Base-by-base conservation (phyloP, 345 rosid genomes). In the Aegle marmelos region DNA sequence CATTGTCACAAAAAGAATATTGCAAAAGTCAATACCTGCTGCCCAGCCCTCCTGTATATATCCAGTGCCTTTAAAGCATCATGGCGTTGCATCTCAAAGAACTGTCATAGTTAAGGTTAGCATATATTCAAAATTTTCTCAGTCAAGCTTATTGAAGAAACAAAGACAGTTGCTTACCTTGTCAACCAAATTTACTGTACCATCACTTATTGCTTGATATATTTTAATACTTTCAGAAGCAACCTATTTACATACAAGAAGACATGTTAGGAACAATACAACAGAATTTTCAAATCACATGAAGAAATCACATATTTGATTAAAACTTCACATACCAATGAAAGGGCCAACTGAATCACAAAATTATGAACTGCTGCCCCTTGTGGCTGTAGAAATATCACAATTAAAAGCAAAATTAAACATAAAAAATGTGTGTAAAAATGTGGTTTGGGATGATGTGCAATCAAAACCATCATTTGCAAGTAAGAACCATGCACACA, bases 21-120 rank as follows among this genome's bases (percentile, higher is more conserved):
- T 74, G 62, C 65, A 67, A 63, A 78, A 70, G 69, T 67, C 30
- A 31, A 62, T 88, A 96, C 99, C 98, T 94, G 99, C 79, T 91
- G 92, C 61, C 95, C 93, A 16, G 97, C 89, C 82, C 93, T 89
- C 82, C 90, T 90, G 82, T 96, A 96, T 81, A 94, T 84, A 56
- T 90, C 94, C 85, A 94, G 76, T 41, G 94, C 98, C 89, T 79
- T 96, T 59, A 89, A 41, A 82, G 99, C 97, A 89, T 96, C 98
- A 68, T 77, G 80, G 30, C 94, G 90, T 86, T 85, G 93, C 99
- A 96, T 96, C 85, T 96, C 99, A 79, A 96, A 96, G 89, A 96
- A 96, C 99, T 96, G 90, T n/a, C 82, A 75, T 28, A 53, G 73
- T 41, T 45, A 68, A 69, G 76, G 71, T 66, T 57, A 82, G 67